Evolutionary conservation across 2,329 filamentous ascomycete species (phyloP).

Genomic region (Fusarium begoniae): DNA sequence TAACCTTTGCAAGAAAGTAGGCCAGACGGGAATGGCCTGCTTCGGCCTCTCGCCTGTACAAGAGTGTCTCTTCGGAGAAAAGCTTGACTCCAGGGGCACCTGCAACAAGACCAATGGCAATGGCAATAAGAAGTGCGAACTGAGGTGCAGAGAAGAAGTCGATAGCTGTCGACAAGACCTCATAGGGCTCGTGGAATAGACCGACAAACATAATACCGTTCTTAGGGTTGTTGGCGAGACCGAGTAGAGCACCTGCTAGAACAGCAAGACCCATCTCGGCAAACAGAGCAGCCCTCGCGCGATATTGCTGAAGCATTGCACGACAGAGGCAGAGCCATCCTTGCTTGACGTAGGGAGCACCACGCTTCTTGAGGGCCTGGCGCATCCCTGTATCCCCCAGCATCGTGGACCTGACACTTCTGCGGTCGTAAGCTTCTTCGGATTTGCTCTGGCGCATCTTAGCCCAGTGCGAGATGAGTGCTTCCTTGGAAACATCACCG

Average conservation of each 20-base stretch:
- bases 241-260: slow-evolving; percentile 63
- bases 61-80: slow-evolving; percentile 54
- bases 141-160: slow-evolving; percentile 62
- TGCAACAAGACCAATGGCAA: slow-evolving; percentile 65
- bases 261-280: slow-evolving; percentile 64
- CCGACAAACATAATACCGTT: slow-evolving; percentile 64
- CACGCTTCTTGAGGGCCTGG: slow-evolving; percentile 58
- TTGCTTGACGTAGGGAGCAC: slow-evolving; percentile 60
- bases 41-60: slow-evolving; percentile 64
- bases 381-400: slow-evolving; percentile 49
- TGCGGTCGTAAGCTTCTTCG: slow-evolving; percentile 21
- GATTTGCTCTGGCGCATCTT: slow-evolving; percentile 38
- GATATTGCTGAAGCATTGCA: slow-evolving; percentile 66
- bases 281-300: slow-evolving; percentile 59
- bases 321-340: slow-evolving; percentile 62
- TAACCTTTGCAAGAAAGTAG: slow-evolving; percentile 65
- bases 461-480: slow-evolving; percentile 60
- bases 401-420: slow-evolving; percentile 36
- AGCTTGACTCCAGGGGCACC: slow-evolving; percentile 62
- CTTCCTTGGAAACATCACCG: slow-evolving; percentile 58
- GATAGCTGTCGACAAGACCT: slow-evolving; percentile 59
- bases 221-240: slow-evolving; percentile 59
- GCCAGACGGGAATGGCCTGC: slow-evolving; percentile 64
- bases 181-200: slow-evolving; percentile 60
- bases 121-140: slow-evolving; percentile 61